Conservation (phyloP, 495 filamentous ascomycete species). For the Lepraria neglecta region DNA sequence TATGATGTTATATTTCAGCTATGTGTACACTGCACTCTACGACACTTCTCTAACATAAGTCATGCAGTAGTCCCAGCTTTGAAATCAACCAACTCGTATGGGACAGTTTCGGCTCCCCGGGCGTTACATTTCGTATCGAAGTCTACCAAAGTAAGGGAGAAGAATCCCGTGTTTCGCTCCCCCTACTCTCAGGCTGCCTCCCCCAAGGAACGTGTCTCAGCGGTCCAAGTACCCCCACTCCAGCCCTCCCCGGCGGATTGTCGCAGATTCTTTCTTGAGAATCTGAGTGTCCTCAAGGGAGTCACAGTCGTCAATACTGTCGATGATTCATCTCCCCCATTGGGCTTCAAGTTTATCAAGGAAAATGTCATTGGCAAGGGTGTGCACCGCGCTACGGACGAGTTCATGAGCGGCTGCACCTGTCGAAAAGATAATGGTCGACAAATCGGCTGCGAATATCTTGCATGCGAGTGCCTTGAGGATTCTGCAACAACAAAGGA, state of each 20-base stretch:
- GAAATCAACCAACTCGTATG: no score
- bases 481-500: slow-evolving; percentile 30
- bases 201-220: background rate
- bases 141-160: background rate
- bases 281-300: slow-evolving; percentile 14
- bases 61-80: no score
- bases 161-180: background rate
- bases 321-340: slow-evolving; percentile 23
- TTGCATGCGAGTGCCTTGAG: slow-evolving; percentile 33
- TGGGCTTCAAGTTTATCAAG: slow-evolving; percentile 42
- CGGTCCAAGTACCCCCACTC: slow-evolving; percentile 1
- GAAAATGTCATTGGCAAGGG: slow-evolving; percentile 37
- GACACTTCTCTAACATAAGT: no score
- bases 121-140: no score
- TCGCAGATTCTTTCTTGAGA: slow-evolving; percentile 14
- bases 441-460: slow-evolving; percentile 34
- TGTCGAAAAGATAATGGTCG: slow-evolving; percentile 37
- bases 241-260: slow-evolving; percentile 18
- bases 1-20: no score
- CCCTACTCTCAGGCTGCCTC: background rate
- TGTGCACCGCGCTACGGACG: slow-evolving; percentile 32
- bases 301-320: slow-evolving; percentile 21
- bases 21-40: no score
- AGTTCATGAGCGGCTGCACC: slow-evolving; percentile 40
- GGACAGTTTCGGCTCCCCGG: no score